Conservation (phyloP, 1,139 yeast genomes). For the Diutina catenulata region DNA sequence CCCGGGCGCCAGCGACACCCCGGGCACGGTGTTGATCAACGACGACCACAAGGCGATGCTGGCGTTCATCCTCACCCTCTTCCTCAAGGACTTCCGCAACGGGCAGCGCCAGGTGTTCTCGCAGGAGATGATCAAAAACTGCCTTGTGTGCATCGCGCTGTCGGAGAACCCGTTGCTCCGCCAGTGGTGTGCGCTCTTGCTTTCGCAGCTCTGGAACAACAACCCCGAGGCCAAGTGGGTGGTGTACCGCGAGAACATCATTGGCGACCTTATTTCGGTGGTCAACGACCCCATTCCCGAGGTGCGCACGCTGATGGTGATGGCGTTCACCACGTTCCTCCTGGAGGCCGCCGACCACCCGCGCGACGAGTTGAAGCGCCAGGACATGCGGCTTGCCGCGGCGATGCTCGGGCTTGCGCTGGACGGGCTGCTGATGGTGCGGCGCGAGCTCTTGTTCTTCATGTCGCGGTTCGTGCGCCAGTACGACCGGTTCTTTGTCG, state of each 20-base stretch:
- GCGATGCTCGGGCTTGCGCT: constrained; percentile 41
- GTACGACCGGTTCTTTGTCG: constrained; percentile 65
- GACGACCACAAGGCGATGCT: constrained; percentile 95
- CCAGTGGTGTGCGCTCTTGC: constrained; percentile 81
- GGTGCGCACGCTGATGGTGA: constrained; percentile 74
- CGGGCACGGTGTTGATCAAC: constrained; percentile 25
- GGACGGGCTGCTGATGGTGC: constrained; percentile 83
- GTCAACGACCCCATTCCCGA: constrained; percentile 90
- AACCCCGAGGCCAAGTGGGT: constrained; percentile 71
- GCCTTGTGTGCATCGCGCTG: constrained; percentile 53
- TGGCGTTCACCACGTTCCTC: constrained; percentile 63
- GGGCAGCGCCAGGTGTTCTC: constrained; percentile 79
- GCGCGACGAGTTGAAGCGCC: constrained; percentile 39
- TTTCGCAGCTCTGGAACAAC: constrained; percentile 67
- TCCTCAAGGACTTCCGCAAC: constrained; percentile 65
- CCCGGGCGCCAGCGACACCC: constrained; percentile 11
- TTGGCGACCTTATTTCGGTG: constrained; percentile 43
- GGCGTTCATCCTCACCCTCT: constrained; percentile 76
- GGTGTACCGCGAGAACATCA: constrained; percentile 53
- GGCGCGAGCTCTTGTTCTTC: constrained; percentile 75
- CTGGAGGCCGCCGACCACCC: constrained; percentile 26
- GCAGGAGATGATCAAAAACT: constrained; percentile 56
- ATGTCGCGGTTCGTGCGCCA: constrained; percentile 63
- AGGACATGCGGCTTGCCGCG: constrained; percentile 41
- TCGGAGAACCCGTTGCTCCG: constrained; percentile 79